These are phyloP conservation scores for Syzygium syzygioides DNA, from an alignment of 441 rosid genomes.

Conservation along the genomic window DNA sequence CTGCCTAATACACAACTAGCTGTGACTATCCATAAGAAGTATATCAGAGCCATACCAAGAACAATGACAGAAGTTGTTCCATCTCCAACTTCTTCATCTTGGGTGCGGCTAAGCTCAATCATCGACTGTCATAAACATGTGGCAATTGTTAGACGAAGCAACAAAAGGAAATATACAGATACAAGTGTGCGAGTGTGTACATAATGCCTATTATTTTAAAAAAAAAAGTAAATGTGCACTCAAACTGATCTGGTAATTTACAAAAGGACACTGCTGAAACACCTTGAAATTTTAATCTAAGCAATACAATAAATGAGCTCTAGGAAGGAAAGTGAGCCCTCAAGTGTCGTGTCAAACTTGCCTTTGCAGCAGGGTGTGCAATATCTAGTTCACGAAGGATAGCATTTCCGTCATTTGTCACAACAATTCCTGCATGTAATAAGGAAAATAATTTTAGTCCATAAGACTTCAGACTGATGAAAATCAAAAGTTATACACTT, in stretches of 20 bases:
- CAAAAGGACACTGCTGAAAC: not conserved
- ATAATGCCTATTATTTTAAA: not conserved
- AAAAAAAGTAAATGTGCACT: not conserved
- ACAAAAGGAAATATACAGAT: not conserved
- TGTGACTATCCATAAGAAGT: not conserved
- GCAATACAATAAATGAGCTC: not conserved
- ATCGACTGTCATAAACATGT: conserved; percentile 48
- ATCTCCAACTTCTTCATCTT: conserved; percentile 98
- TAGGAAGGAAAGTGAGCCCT: not conserved
- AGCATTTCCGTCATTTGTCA: conserved; percentile 93
- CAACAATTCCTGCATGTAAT: conserved; percentile 63
- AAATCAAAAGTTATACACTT: not conserved
- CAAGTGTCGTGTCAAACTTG: not conserved
- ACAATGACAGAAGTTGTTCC: conserved; percentile 97
- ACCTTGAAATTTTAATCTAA: not conserved
- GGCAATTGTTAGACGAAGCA: not conserved
- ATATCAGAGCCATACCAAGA: conserved; percentile 46
- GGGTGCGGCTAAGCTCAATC: conserved; percentile 93
- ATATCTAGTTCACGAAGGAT: conserved; percentile 86
- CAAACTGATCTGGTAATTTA: not conserved
- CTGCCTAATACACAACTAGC: not conserved
- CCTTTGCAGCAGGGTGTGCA: conserved; percentile 98
- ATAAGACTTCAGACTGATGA: not conserved
- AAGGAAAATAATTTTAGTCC: conserved; percentile 3
- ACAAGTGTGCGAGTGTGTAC: not conserved